Evolutionary conservation across 2,329 filamentous ascomycete genomes (phyloP), one percentile per base, ranked within the genome.

Genomic region (Fusarium scirpi): DNA sequence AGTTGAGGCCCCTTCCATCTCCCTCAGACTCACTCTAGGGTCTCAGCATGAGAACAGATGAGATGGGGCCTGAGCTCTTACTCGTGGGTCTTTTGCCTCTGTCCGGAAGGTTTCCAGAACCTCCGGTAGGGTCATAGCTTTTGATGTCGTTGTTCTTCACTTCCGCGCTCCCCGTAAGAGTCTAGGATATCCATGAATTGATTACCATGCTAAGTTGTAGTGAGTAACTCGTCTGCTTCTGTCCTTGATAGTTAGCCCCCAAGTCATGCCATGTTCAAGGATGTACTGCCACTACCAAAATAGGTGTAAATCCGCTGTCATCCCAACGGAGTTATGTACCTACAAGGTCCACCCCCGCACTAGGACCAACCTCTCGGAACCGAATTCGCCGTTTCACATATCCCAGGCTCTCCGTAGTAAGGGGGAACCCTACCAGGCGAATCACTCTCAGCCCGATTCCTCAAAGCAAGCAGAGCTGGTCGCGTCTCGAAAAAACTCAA

Each of bases 321-420:
- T 70, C 69, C 49, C 49, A 41, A 65, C 53, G 13, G 32, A 25
- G 22, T 41, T 32, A 34, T 62, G 55, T 61, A 55, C 30, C 38
- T 66, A 62, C 70, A 70, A 71, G 73, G 73, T 74, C 67, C 65
- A 76, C 70, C 73, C 73, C 73, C 71, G 67, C 73, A 74, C 53
- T 65, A 56, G 53, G 73, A 73, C 73, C 73, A 70, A 65, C 56
- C 69, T 64, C 66, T 66, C 70, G 73, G 73, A 65, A 74, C 73
- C 65, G 64, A 73, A 44, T 48, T 66, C 38, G 45, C 54, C 40
- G 64, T 66, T 74, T 69, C 67, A 62, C 46, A 55, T 66, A 29
- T 56, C 45, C 51, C 51, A 48, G 56, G 54, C 10, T 24, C 44
- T 52, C 13, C 24, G 61, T 64, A 57, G 59, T 48, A 67, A 44